phyloP scores from a whole-genome alignment of 805 yeast species.

The Yarrowia keelungensis region DNA sequence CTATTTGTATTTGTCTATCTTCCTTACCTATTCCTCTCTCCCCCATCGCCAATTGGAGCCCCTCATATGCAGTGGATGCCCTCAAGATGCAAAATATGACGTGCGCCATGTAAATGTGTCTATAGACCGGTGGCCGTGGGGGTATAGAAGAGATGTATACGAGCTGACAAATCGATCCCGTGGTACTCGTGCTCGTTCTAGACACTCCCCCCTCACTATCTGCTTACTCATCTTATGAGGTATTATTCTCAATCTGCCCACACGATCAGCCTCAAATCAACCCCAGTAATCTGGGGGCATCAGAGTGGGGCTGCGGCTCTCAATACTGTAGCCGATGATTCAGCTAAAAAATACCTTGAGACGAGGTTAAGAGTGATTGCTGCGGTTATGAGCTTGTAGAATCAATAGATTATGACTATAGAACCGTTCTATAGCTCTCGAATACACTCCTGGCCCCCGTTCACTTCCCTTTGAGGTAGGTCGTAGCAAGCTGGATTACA shows the following conservation, averaged over 20 bases:
- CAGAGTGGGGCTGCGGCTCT: constrained; percentile 14
- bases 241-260: background rate
- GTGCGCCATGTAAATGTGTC: constrained; percentile 3
- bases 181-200: too few relatives aligned
- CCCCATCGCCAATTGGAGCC: too few relatives aligned
- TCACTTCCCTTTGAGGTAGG: background rate
- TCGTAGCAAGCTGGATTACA: constrained; percentile 16
- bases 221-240: background rate
- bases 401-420: too few relatives aligned
- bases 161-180: too few relatives aligned
- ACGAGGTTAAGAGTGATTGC: too few relatives aligned
- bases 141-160: too few relatives aligned
- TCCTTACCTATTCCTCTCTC: too few relatives aligned
- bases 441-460: background rate
- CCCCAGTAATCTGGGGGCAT: background rate
- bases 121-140: background rate
- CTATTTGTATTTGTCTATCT: too few relatives aligned
- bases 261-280: background rate
- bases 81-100: constrained; percentile 28
- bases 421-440: background rate
- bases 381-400: too few relatives aligned
- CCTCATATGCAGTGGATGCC: constrained; percentile 8
- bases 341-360: background rate
- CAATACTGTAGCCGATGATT: background rate
- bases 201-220: too few relatives aligned